phyloP scores from a whole-genome alignment of 345 rosid species.

The Raphanus raphanistrum region DNA sequence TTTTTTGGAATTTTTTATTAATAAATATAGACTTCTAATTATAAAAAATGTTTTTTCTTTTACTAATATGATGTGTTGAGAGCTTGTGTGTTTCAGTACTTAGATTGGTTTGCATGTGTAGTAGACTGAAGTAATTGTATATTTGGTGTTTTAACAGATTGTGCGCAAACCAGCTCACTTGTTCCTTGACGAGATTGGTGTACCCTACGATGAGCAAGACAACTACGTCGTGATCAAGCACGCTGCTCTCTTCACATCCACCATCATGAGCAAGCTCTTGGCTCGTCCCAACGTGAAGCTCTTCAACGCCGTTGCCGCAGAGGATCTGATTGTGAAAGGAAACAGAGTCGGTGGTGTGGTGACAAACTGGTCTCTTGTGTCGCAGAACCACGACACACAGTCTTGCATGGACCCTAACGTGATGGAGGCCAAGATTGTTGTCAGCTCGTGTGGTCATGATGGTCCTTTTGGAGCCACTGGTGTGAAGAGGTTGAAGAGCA shows the following conservation, averaged over 20 bases:
- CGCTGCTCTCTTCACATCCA: constrained; percentile 91
- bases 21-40: too few relatives aligned
- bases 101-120: neutral
- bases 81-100: neutral
- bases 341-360: constrained; percentile 78
- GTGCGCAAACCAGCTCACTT: constrained; percentile 91
- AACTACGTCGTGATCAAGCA: constrained; percentile 84
- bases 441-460: constrained; percentile 97
- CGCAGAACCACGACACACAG: constrained; percentile 91
- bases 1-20: too few relatives aligned
- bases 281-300: constrained; percentile 94
- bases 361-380: constrained; percentile 96
- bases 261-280: constrained; percentile 95
- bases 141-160: constrained; percentile 42
- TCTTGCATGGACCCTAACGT: constrained; percentile 98
- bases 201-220: constrained; percentile 86
- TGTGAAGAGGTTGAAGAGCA: constrained; percentile 85
- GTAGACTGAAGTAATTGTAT: neutral
- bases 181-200: constrained; percentile 75
- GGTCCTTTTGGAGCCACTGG: constrained; percentile 98
- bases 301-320: constrained; percentile 91
- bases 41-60: too few relatives aligned
- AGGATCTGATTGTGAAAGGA: constrained; percentile 84
- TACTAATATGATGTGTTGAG: too few relatives aligned
- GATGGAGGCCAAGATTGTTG: constrained; percentile 97